Conservation (phyloP, 2,329 filamentous ascomycete genomes). For the Colletotrichum cuscutae region DNA sequence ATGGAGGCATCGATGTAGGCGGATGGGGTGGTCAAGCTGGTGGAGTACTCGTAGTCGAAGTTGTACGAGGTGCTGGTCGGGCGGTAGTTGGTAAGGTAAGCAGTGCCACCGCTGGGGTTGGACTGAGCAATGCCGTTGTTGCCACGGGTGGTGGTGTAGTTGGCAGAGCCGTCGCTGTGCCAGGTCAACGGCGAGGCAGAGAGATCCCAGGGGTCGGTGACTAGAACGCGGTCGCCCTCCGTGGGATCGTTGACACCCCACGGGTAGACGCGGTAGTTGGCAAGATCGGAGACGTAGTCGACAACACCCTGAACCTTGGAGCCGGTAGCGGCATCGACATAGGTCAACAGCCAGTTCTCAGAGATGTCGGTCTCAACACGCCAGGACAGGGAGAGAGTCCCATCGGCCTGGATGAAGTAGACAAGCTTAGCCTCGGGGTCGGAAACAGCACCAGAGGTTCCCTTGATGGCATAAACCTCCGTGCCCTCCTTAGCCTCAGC, state of each 20-base stretch:
- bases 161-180: conserved; percentile 57
- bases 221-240: conserved; percentile 51
- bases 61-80: conserved; percentile 49
- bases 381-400: conserved; percentile 58
- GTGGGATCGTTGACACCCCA: conserved; percentile 63
- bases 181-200: conserved; percentile 56
- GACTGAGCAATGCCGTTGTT: conserved; percentile 65
- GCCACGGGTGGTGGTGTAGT: conserved; percentile 59
- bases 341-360: conserved; percentile 63
- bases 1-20: conserved; percentile 60
- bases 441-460: conserved; percentile 55
- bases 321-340: conserved; percentile 58
- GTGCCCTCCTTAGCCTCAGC: conserved; percentile 40
- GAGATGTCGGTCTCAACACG: conserved; percentile 63
- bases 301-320: conserved; percentile 58
- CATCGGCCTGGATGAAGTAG: conserved; percentile 58
- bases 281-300: conserved; percentile 61
- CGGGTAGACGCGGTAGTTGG: conserved; percentile 60
- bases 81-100: conserved; percentile 46
- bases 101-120: conserved; percentile 54
- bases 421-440: conserved; percentile 62
- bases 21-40: conserved; percentile 43
- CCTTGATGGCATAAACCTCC: conserved; percentile 51
- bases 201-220: conserved; percentile 56
- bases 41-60: conserved; percentile 53